Conservation (phyloP, 345 rosid genomes). For the Acer campestre region DNA sequence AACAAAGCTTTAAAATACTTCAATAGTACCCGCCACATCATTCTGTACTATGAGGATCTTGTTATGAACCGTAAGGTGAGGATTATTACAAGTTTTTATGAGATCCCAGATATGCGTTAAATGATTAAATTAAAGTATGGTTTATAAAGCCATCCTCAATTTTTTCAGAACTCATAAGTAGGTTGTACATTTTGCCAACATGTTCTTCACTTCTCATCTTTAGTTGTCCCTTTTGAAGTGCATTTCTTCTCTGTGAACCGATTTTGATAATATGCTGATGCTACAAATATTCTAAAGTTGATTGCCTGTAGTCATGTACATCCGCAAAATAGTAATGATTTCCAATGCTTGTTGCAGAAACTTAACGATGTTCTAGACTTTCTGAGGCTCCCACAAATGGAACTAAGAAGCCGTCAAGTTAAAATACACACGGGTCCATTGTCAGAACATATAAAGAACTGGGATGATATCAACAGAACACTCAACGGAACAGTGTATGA, state of each 20-base stretch:
- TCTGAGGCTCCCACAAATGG: conserved; percentile 62
- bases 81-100: neutral
- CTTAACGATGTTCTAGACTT: conserved; percentile 74
- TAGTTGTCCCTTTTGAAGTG: neutral
- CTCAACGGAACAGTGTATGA: conserved; percentile 69
- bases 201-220: neutral
- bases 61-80: conserved; percentile 57
- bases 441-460: conserved; percentile 68
- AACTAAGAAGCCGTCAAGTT: conserved; percentile 77
- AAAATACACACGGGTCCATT: conserved; percentile 86
- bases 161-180: neutral
- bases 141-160: neutral
- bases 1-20: conserved; percentile 62
- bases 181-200: neutral
- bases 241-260: neutral
- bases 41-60: conserved; percentile 85
- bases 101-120: neutral
- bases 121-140: neutral
- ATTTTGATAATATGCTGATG: neutral
- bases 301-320: neutral
- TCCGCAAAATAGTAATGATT: conserved; percentile 1
- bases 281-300: neutral
- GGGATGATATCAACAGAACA: conserved; percentile 75
- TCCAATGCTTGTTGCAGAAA: conserved; percentile 50
- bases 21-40: conserved; percentile 72